These are phyloP conservation scores for Podaxis sp. DNA, from an alignment of 768 basidiomycete genomes.

Conservation along the genomic window DNA sequence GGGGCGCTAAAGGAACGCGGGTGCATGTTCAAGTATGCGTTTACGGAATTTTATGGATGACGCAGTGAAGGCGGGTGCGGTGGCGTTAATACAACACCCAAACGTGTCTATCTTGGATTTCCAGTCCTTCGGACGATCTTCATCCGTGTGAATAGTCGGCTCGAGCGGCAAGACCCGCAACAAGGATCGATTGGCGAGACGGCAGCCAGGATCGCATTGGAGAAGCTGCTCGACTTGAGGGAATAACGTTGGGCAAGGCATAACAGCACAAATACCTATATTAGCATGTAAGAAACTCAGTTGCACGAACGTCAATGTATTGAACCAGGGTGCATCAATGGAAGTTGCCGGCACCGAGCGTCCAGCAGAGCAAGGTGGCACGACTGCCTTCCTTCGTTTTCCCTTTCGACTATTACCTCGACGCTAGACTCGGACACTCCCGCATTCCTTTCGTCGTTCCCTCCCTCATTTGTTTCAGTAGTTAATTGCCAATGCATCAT, in stretches of 20 bases:
- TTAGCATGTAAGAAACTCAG: not conserved
- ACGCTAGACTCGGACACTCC: too few species aligned
- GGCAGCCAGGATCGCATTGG: not conserved
- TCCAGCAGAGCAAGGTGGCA: too few species aligned
- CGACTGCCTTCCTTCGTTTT: too few species aligned
- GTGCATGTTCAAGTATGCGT: slow-evolving; percentile 62
- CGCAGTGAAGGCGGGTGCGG: slow-evolving; percentile 64
- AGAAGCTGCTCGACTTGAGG: slow-evolving; percentile 8
- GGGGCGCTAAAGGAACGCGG: slow-evolving; percentile 57
- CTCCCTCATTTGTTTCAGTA: too few species aligned
- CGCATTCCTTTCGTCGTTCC: too few species aligned
- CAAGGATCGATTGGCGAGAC: not conserved
- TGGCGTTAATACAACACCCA: slow-evolving; percentile 35
- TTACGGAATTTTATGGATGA: slow-evolving; percentile 56
- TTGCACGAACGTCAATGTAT: too few species aligned
- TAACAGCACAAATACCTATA: not conserved
- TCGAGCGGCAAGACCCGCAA: not conserved
- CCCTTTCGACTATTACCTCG: too few species aligned
- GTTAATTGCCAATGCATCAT: too few species aligned
- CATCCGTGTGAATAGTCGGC: not conserved
- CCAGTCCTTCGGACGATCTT: slow-evolving; percentile 1
- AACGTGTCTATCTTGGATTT: not conserved
- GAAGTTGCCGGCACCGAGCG: not conserved
- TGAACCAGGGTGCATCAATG: not conserved
- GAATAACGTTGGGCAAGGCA: not conserved